A percentile compares a stretch with the other conserved stretches of the same genome.
Evolutionary conservation across 495 filamentous ascomycete species (phyloP).

Genomic region (Pyrenopolyporus hunteri): DNA sequence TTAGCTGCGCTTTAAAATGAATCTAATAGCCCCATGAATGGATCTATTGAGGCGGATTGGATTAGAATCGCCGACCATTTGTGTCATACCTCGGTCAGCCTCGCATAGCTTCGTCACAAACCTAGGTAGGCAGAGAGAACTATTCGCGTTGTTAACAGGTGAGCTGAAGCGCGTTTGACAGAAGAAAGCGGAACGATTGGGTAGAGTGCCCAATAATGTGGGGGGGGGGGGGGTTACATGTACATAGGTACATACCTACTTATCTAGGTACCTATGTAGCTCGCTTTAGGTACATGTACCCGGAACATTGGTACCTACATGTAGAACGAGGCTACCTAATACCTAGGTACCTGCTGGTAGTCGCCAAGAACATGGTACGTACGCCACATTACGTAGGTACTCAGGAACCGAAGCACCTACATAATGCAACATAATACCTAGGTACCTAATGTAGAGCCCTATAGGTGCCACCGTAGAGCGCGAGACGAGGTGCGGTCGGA

Average conservation of each 20-base stretch:
- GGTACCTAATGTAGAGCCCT: no score
- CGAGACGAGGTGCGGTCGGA: no score
- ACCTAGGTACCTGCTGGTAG: background rate
- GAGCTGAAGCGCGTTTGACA: slow-evolving; percentile 15
- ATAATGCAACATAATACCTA: no score
- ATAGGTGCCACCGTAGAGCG: no score
- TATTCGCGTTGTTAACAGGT: slow-evolving; percentile 19
- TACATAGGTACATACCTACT: background rate
- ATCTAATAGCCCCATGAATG: background rate
- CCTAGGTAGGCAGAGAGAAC: no score
- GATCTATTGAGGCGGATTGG: background rate
- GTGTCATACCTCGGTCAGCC: slow-evolving; percentile 3
- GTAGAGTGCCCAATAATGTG: slow-evolving; percentile 2
- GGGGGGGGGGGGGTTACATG: background rate
- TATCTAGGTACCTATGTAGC: background rate
- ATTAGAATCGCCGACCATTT: background rate
- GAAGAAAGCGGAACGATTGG: slow-evolving; percentile 22
- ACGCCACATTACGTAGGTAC: no score
- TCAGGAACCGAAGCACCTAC: no score
- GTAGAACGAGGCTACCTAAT: no score
- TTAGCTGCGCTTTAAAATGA: background rate
- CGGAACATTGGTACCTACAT: no score
- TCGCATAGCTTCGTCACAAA: slow-evolving; percentile 12
- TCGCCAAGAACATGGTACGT: background rate
- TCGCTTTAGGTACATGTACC: no score